Evolutionary conservation across 2,329 filamentous ascomycete species (phyloP).

Genomic region (Exophiala aquamarina): DNA sequence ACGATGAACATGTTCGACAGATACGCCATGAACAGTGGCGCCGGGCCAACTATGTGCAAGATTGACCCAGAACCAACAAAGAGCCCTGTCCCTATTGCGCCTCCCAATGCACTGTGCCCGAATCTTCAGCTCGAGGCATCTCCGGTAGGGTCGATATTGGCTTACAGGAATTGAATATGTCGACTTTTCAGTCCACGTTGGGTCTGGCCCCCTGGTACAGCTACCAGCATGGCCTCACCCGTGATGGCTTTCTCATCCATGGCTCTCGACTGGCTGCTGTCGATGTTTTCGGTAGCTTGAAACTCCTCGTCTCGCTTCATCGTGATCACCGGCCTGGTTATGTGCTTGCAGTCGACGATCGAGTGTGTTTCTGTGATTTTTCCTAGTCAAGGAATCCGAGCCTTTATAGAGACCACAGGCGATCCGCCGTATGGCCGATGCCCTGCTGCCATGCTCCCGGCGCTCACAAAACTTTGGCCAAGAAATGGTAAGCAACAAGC

Average conservation of each 20-base stretch:
- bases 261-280: too few species aligned
- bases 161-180: slow-evolving; percentile 4
- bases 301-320: too few species aligned
- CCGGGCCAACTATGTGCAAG: slow-evolving; percentile 4
- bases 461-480: too few species aligned
- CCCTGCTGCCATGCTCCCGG: too few species aligned
- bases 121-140: neutral
- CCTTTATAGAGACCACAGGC: too few species aligned
- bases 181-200: neutral
- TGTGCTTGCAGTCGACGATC: too few species aligned
- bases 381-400: too few species aligned
- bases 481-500: too few species aligned
- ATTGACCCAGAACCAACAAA: slow-evolving; percentile 1
- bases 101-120: neutral
- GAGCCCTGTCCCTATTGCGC: neutral
- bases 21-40: slow-evolving; percentile 14
- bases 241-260: neutral
- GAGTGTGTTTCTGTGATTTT: too few species aligned
- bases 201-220: neutral
- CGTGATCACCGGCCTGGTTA: too few species aligned
- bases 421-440: too few species aligned
- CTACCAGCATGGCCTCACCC: neutral
- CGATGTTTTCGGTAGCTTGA: too few species aligned
- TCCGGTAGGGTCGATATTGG: neutral
- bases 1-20: slow-evolving; percentile 15